Base-by-base conservation (phyloP, 129 eudicot genomes). In the Artemisia argyi region DNA sequence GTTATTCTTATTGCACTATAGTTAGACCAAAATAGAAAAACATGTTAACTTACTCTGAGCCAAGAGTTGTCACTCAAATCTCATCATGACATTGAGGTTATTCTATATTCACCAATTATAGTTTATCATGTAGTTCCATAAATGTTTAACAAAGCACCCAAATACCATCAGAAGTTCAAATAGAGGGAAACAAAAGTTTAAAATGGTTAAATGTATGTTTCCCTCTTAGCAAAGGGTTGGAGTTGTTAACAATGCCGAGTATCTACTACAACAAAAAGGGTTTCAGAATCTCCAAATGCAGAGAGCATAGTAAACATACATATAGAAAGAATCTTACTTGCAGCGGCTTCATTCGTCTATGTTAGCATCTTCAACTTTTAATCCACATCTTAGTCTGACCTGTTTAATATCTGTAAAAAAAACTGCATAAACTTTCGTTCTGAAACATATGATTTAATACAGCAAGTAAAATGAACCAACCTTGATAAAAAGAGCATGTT, bases 121-220 rank as follows among this genome's bases (percentile, higher is more conserved):
- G 81, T 82, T 94, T 94, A n/a, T 81, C 85, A 87, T 94, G 82
- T 67, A 94, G 84, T 79, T 94, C 97, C 98, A 89, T 64, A 49
- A 47, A 69, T 46, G 78, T 50, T 63, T 17, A 11, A 22, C 22
- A 30, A 0, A 35, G 3, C 66, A 74, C 22, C 39, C 65, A 47
- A 48, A 68, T 30, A 62, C 20, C 44, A 63, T 80, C 28, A 66
- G 44, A 60, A 72, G 68, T 28, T 69, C 20, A 30, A 3, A 4
- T 19, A 51, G 19, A 61, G 12, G 20, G 49, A 24, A 26, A 50
- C 52, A 48, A 69, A 9, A 67, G 71, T 7, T 10, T 16, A 30
- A 66, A 24, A 26, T 30, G 50, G 54, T 14, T 22, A 44, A 17
- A 48, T 42, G 17, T 17, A 24, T 24, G 2, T 24, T 87, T 76